phyloP scores from a whole-genome alignment of 2,329 filamentous ascomycete genomes.

The Penicillium palitans region DNA sequence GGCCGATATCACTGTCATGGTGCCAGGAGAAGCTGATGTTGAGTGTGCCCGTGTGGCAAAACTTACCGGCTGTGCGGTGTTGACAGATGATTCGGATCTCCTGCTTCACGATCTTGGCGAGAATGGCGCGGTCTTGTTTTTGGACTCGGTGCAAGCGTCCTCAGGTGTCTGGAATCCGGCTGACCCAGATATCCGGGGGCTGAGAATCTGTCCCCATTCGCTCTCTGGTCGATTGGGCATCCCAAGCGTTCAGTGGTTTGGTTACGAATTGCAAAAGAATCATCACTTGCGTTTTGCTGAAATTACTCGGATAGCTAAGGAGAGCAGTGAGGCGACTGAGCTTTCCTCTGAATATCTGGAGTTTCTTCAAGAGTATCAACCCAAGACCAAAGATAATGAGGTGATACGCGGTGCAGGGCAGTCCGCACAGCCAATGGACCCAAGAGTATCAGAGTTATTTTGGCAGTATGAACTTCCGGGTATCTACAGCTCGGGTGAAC shows the following conservation, averaged over 20 bases:
- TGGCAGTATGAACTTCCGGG: slow-evolving; percentile 42
- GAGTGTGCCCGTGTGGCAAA: slow-evolving; percentile 70
- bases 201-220: slow-evolving; percentile 40
- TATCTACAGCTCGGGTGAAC: slow-evolving; percentile 19
- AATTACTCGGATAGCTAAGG: slow-evolving; percentile 36
- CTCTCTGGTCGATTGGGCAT: slow-evolving; percentile 39
- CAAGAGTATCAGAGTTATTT: slow-evolving; percentile 53
- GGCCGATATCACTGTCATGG: slow-evolving; percentile 53
- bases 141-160: slow-evolving; percentile 60
- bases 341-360: slow-evolving; percentile 25
- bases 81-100: slow-evolving; percentile 88
- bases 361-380: slow-evolving; percentile 42
- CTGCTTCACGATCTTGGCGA: slow-evolving; percentile 69
- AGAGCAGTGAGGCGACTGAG: slow-evolving; percentile 15
- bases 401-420: neutral
- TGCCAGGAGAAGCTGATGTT: slow-evolving; percentile 81
- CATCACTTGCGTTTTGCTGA: slow-evolving; percentile 31
- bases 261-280: slow-evolving; percentile 42
- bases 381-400: neutral
- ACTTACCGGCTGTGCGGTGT: slow-evolving; percentile 56
- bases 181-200: slow-evolving; percentile 30
- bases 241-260: slow-evolving; percentile 36
- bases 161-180: slow-evolving; percentile 14
- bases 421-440: slow-evolving; percentile 42
- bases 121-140: slow-evolving; percentile 64